These are phyloP conservation scores for Barnettozyma wickerhamii DNA, from an alignment of 805 yeast species.

Conservation along the genomic window DNA sequence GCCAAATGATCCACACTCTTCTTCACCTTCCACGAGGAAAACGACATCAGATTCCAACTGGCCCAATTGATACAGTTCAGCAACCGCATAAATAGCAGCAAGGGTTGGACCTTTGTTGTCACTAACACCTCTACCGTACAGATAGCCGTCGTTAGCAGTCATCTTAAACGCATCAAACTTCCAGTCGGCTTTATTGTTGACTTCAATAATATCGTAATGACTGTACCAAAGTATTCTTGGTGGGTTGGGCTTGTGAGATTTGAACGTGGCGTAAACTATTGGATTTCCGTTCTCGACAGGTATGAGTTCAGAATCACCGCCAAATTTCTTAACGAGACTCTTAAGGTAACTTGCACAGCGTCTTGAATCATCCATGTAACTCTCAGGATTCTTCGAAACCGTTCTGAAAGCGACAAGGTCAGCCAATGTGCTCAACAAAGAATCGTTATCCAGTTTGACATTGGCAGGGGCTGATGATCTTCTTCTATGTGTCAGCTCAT, in stretches of 20 bases:
- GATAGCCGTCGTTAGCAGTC: constrained; percentile 75
- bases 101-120: constrained; percentile 93
- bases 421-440: constrained; percentile 57
- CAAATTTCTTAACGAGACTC: constrained; percentile 57
- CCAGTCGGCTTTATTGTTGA: constrained; percentile 63
- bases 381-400: constrained; percentile 68
- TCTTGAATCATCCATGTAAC: constrained; percentile 72
- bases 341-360: constrained; percentile 78
- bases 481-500: constrained; percentile 8
- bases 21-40: constrained; percentile 91
- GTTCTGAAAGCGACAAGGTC: constrained; percentile 68
- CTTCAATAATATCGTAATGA: constrained; percentile 92
- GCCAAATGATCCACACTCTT: constrained; percentile 89
- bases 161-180: constrained; percentile 71
- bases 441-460: constrained; percentile 46
- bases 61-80: constrained; percentile 52
- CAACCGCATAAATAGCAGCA: constrained; percentile 84
- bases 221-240: constrained; percentile 82
- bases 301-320: constrained; percentile 65
- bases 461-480: constrained; percentile 11
- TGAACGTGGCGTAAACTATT: constrained; percentile 71
- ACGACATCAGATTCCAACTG: constrained; percentile 67
- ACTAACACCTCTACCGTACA: constrained; percentile 89
- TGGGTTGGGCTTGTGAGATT: constrained; percentile 32
- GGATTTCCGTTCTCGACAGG: constrained; percentile 83